Evolutionary conservation across 2,329 filamentous ascomycete species (phyloP).

Genomic region (Neonectria punicea): DNA sequence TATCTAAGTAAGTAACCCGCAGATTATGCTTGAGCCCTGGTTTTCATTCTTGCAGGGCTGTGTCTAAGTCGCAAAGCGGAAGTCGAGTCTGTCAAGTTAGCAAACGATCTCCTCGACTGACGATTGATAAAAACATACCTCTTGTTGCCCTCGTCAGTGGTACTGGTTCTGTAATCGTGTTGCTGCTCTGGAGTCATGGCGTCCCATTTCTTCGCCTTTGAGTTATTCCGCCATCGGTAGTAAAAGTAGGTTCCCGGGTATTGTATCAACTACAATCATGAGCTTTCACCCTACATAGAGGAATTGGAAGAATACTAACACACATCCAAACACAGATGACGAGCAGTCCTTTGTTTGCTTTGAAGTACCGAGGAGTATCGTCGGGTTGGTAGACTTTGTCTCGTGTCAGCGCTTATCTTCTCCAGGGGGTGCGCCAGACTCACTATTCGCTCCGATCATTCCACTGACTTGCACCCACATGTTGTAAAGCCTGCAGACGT

Average conservation of each 20-base stretch:
- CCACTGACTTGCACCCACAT: constrained; percentile 53
- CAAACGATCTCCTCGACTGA: neutral
- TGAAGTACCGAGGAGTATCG: constrained; percentile 50
- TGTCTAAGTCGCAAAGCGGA: neutral
- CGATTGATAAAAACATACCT: neutral
- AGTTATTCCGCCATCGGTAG: constrained; percentile 51
- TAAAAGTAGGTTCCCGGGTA: constrained; percentile 52
- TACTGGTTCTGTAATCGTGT: constrained; percentile 55
- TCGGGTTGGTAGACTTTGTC: constrained; percentile 48
- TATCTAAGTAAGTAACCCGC: neutral
- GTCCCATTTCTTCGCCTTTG: constrained; percentile 52
- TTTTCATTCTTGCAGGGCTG: neutral
- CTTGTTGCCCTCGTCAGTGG: constrained; percentile 33
- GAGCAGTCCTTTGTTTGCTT: constrained; percentile 51
- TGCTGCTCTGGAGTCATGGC: constrained; percentile 53
- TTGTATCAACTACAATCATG: constrained; percentile 45
- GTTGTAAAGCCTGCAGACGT: constrained; percentile 63
- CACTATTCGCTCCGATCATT: constrained; percentile 52
- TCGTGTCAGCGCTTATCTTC: neutral
- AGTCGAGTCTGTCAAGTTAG: neutral
- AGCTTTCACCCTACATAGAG: neutral
- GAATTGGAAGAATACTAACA: constrained; percentile 42
- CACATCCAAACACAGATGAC: constrained; percentile 53
- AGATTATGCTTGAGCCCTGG: neutral
- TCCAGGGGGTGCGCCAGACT: constrained; percentile 11